Evolutionary conservation across 768 basidiomycete genomes (phyloP).

Genomic region (Astraeus odoratus): DNA sequence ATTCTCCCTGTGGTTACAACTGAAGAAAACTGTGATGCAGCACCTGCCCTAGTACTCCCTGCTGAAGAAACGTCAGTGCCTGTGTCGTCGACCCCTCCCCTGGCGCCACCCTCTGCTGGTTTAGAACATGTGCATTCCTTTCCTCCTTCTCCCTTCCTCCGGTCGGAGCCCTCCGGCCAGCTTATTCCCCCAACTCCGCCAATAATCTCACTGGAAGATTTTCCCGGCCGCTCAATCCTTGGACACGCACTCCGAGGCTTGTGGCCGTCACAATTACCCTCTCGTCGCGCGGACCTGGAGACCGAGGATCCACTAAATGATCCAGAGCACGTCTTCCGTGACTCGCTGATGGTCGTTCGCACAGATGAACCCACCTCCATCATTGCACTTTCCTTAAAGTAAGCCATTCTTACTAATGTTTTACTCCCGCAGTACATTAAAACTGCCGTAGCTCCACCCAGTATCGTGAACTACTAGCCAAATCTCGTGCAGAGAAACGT

Average conservation of each 20-base stretch:
- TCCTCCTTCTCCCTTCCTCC: slow-evolving; percentile 53
- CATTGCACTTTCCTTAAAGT: slow-evolving; percentile 91
- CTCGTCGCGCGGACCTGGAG: slow-evolving; percentile 50
- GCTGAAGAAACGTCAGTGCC: slow-evolving; percentile 12
- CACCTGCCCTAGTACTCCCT: slow-evolving; percentile 18
- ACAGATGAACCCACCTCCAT: slow-evolving; percentile 98
- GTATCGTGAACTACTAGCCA: slow-evolving; percentile 73
- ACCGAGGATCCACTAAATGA: slow-evolving; percentile 64
- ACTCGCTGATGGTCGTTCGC: slow-evolving; percentile 89
- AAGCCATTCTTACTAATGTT: slow-evolving; percentile 18
- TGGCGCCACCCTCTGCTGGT: slow-evolving; percentile 20
- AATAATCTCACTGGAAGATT: slow-evolving; percentile 46
- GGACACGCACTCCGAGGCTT: slow-evolving; percentile 59
- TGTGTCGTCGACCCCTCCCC: slow-evolving; percentile 17
- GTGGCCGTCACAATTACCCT: slow-evolving; percentile 58
- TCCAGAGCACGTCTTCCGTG: slow-evolving; percentile 90
- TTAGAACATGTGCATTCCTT: slow-evolving; percentile 17
- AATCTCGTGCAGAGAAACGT: slow-evolving; percentile 71
- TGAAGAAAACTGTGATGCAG: slow-evolving; percentile 3
- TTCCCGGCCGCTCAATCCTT: slow-evolving; percentile 56
- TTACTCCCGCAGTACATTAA: slow-evolving; percentile 5
- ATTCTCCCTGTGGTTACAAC: slow-evolving; percentile 18
- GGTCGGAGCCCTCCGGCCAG: slow-evolving; percentile 29
- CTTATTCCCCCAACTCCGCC: slow-evolving; percentile 40
- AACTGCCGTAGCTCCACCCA: slow-evolving; percentile 55